Base-by-base conservation (phyloP, 345 rosid species). In the Litchi chinensis region DNA sequence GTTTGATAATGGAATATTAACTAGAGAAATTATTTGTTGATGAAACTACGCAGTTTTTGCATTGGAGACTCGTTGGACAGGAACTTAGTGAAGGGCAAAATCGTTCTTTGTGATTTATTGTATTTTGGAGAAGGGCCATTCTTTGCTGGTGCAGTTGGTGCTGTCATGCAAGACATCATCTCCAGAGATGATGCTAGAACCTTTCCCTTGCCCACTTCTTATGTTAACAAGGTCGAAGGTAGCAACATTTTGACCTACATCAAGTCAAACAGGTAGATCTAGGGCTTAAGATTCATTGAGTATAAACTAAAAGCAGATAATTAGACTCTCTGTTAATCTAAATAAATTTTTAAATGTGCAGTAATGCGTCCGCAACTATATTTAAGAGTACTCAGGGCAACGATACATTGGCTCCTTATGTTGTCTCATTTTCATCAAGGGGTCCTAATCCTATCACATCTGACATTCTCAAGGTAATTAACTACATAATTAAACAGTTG, bases 391-490 rank as follows among this genome's bases (percentile, higher is more conserved):
- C 1, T 10, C 37, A 78, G 64, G 57, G 0, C 21, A 84, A 71
- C 0, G 72, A 71, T 52, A 43, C 77, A 50, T 32, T 50, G 16
- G 76, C 88, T 6, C 90, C 86, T 3, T 74, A 32, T n/a, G 77
- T 88, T n/a, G 82, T 79, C 57, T 79, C 85, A 0, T 89, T 83
- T 68, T 89, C 92, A 10, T 89, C 90, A 3, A 86, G 91, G 72
- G 91, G 94, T 22, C 92, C 94, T 22, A 87, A 86, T 80, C 46
- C 70, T 56, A 19, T 87, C 70, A 80, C 88, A 68, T 76, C 80
- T 32, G 88, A 88, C 59, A 76, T 86, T 73, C 86, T 90, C 66
- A 89, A 91, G 91, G 90, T 67, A 6, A 26, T 26, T 65, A 2
- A 54, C 19, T 54, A 15, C 57, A 52, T 19, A 52, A 16, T 52